phyloP scores from a whole-genome alignment of 192 early-diverging fungal genomes.

The Coemansia umbellata region DNA sequence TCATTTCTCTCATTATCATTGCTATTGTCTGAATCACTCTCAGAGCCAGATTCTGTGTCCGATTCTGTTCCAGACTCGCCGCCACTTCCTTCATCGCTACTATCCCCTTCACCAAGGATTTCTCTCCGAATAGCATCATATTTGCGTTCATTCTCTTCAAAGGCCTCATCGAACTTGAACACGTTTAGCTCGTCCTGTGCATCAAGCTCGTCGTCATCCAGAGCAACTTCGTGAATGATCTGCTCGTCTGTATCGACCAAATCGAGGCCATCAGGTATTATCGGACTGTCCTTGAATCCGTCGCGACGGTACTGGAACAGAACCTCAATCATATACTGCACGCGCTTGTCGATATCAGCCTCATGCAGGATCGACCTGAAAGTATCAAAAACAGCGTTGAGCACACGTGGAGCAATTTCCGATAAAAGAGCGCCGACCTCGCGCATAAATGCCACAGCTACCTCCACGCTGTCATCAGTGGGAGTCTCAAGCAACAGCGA shows the following conservation, averaged over 20 bases:
- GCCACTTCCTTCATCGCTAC: conserved; percentile 48
- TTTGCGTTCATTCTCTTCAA: conserved; percentile 75
- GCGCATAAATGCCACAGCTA: conserved; percentile 90
- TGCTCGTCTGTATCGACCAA: conserved; percentile 95
- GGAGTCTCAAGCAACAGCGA: conserved; percentile 76
- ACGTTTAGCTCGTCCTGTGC: conserved; percentile 78
- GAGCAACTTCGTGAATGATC: conserved; percentile 77
- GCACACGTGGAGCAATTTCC: conserved; percentile 70
- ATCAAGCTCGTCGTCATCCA: conserved; percentile 85
- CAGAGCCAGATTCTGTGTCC: conserved; percentile 44
- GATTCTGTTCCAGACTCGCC: conserved; percentile 26
- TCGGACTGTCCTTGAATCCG: conserved; percentile 86
- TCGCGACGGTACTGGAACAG: conserved; percentile 92
- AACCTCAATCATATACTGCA: conserved; percentile 97
- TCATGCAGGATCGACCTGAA: conserved; percentile 92
- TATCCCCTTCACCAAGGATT: conserved; percentile 73
- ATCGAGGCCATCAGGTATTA: conserved; percentile 74
- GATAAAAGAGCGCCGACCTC: conserved; percentile 81
- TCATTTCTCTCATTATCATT: conserved; percentile 7
- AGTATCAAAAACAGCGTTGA: conserved; percentile 85
- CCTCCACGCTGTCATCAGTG: conserved; percentile 94
- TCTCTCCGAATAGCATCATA: conserved; percentile 78
- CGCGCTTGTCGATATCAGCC: conserved; percentile 88
- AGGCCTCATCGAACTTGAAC: conserved; percentile 79
- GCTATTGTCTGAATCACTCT: conserved; percentile 35